Base-by-base conservation (phyloP, 805 yeast genomes). In the Lachancea waltii region DNA sequence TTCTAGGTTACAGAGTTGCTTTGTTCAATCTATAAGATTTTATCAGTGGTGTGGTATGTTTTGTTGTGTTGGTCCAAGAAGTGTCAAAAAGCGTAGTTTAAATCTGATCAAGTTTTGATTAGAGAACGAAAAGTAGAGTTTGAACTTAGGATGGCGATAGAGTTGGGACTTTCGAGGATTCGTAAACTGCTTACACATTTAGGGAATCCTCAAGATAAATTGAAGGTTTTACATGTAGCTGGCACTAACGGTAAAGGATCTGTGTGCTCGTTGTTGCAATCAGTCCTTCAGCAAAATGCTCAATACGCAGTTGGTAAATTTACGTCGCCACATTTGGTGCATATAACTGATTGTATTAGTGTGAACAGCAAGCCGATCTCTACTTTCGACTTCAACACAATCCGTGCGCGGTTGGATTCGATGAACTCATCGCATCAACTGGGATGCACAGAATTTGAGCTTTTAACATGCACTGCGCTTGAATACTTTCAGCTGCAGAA, bases 161-260 rank as follows among this genome's bases (percentile, higher is more conserved):
- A 75, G 39, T 62, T 83, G 8, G 85, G 85, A 2, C 64, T 83
- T 9, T 45, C 65, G 3, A 62, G 87, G 36, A 65, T 81, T 0
- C 22, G 60, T 1, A 50, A 53, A 27, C 67, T 82, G 3, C 63
- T 81, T 9, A 35, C 47, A 4, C 51, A 57, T 16, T 63, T 87
- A 15, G 86, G 85, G 0, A 73, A 77, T 49, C 97, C 95, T 0
- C 92, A 85, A 27, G 49, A 58, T 11, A 49, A 63, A 4, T 76
- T 77, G 52, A 73, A 75, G 44, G 78, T 86, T 0, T 65, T 92
- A n/a, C 98, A 92, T 54, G 72, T 92, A 3, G 96, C 96, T 0
- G 98, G 98, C 0, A 90, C 98, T 7, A 90, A 90, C 55, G 98
- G 98, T 0, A 90, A 90, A 54, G 98, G 98, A 0, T 87, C 97